Evolutionary conservation across 2,329 filamentous ascomycete species (phyloP).

Genomic region (Fusarium dimerum): DNA sequence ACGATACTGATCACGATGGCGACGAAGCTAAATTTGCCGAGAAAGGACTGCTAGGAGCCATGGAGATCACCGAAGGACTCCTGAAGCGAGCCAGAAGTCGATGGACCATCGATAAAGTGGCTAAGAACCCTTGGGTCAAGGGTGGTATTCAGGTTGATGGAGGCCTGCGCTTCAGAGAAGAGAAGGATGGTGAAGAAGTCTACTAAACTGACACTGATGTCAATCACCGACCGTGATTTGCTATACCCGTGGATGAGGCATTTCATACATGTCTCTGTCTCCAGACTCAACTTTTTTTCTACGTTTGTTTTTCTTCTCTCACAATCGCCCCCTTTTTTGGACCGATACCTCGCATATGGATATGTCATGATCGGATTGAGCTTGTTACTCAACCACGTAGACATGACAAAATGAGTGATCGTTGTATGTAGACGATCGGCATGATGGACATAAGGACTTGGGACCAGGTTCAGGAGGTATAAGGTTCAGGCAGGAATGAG

Average conservation of each 20-base stretch:
- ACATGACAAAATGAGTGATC: not conserved
- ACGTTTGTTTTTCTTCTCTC: not conserved
- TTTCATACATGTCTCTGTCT: too few species aligned
- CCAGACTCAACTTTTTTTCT: too few species aligned
- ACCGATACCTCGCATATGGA: not conserved
- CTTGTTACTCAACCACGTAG: not conserved
- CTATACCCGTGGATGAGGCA: not conserved
- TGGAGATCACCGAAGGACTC: constrained; percentile 79
- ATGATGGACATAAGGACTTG: not conserved
- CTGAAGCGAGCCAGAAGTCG: constrained; percentile 80
- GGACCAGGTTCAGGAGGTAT: constrained; percentile 8
- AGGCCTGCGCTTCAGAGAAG: constrained; percentile 60
- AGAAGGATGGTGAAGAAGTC: constrained; percentile 58
- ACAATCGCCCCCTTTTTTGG: not conserved
- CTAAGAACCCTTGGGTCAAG: constrained; percentile 72
- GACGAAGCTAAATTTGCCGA: constrained; percentile 61
- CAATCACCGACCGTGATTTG: not conserved
- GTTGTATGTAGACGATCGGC: not conserved
- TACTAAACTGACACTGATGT: constrained; percentile 17
- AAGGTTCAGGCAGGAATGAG: not conserved
- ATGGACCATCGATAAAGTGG: constrained; percentile 74
- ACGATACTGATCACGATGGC: constrained; percentile 83
- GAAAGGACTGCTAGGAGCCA: constrained; percentile 70
- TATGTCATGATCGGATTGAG: not conserved
- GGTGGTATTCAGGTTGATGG: constrained; percentile 70